Evolutionary conservation across 148 eudicot species (phyloP), one percentile per base, ranked within the genome.

Genomic region (Pharnaceum exiguum): DNA sequence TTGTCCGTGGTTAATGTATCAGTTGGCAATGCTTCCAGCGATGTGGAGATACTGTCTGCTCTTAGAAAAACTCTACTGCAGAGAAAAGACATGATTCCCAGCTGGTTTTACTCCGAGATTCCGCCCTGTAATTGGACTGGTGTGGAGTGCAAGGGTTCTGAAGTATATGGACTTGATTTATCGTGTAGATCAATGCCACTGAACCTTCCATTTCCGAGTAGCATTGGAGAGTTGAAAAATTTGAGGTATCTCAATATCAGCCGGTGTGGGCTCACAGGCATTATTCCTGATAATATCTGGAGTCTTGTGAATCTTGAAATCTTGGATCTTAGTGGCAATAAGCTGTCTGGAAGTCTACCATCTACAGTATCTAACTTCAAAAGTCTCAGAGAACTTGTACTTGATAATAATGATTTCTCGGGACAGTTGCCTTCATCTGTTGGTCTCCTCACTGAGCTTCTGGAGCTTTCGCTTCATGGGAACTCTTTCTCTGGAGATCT

Each of bases 41-140:
- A 82, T 32, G 37, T 76, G 47, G 74, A 69, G 42, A 62, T 77
- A 55, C 58, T 90, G 21, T 37, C 68, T 60, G 60, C 74, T 21
- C 70, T 87, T 1, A 80, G 82, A 75, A 65, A 74, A 51, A 53
- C 76, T 53, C 63, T 90, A 30, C 54, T 58, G 26, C 74, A 51
- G 22, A 68, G 55, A 62, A 75, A 59, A 69, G 63, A 75, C 17
- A 44, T 64, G 37, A 71, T 84, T 54, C 74, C 89, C 2, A 69
- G 75, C 43, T 90, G 95, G 97, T 84, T 82, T 66, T 55, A 75
- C 68, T 32, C 76, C 10, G 61, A 69, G 21, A 55, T 56, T 31
- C 64, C 79, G 50, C 85, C 89, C 11, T 90, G 97, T 77, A 69
- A 68, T 62, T 80, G 87, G 89, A 77, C 77, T 18, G 93, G 97